Conservation (phyloP, 1,284 basidiomycete species). For the Ganoderma boninense region DNA sequence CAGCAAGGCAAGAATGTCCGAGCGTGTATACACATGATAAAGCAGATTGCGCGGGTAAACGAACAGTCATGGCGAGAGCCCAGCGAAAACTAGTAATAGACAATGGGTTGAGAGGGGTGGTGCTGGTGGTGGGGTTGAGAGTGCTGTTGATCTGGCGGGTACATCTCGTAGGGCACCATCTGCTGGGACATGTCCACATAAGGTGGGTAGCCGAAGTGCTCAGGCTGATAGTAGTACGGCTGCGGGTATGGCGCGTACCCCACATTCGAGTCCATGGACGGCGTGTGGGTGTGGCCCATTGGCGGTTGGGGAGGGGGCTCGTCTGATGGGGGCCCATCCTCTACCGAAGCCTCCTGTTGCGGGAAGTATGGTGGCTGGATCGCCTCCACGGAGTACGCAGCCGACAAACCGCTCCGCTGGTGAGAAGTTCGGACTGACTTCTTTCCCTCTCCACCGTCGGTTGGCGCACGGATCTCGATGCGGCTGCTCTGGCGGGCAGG, state of each 20-base stretch:
- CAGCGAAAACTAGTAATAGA: slow-evolving; percentile 62
- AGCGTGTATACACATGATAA: slow-evolving; percentile 38
- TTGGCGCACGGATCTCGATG: slow-evolving; percentile 77
- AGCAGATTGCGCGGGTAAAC: slow-evolving; percentile 34
- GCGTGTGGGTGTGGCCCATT: slow-evolving; percentile 35
- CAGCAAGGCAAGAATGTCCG: slow-evolving; percentile 17
- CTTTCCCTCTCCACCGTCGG: slow-evolving; percentile 47
- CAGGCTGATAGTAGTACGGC: slow-evolving; percentile 67
- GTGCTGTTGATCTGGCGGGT: slow-evolving; percentile 60
- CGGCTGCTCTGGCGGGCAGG: slow-evolving; percentile 76
- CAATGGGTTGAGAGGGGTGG: slow-evolving; percentile 52
- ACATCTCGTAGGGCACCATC: slow-evolving; percentile 71
- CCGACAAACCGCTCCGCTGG: slow-evolving; percentile 39
- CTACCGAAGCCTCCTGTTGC: slow-evolving; percentile 18
- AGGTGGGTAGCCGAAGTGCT: slow-evolving; percentile 68
- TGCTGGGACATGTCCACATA: slow-evolving; percentile 71
- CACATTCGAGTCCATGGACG: slow-evolving; percentile 48
- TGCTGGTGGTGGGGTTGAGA: slow-evolving; percentile 22
- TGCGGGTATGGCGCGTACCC: slow-evolving; percentile 63
- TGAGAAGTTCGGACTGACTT: slow-evolving; percentile 46
- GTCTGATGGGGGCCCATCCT: slow-evolving; percentile 4
- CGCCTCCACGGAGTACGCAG: slow-evolving; percentile 15
- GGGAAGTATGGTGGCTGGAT: slow-evolving; percentile 12
- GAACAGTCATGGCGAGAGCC: slow-evolving; percentile 20
- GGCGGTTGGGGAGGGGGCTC: slow-evolving; percentile 27